Evolutionary conservation across 2,329 filamentous ascomycete species (phyloP).

Genomic region (Knufia fluminis): DNA sequence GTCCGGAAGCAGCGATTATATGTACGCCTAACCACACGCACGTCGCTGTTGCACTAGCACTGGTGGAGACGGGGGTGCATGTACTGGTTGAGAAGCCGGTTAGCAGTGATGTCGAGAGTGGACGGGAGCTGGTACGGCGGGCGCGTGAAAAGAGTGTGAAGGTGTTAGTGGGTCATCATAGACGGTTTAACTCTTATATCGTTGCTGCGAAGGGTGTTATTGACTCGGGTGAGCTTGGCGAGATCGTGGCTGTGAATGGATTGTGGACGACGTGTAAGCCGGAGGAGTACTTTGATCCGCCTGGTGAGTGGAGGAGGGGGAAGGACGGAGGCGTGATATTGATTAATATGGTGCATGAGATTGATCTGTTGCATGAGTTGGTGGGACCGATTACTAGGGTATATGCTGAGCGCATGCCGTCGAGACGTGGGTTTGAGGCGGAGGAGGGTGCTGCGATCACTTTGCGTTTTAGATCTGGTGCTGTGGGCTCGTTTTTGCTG

Average conservation of each 20-base stretch:
- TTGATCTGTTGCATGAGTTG: constrained; percentile 16
- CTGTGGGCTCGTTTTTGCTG: constrained; percentile 15
- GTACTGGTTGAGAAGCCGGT: constrained; percentile 19
- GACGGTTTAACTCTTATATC: constrained; percentile 14
- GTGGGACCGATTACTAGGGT: constrained; percentile 13
- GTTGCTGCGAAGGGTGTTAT: constrained; percentile 11
- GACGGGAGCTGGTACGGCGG: background rate
- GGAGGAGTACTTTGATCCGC: constrained; percentile 11
- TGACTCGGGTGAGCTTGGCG: constrained; percentile 8
- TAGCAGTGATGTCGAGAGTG: constrained; percentile 5
- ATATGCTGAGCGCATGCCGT: constrained; percentile 7
- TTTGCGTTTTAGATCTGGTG: constrained; percentile 11
- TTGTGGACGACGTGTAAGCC: constrained; percentile 15
- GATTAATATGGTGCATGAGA: constrained; percentile 18
- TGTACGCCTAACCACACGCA: constrained; percentile 16
- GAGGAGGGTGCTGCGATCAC: constrained; percentile 13
- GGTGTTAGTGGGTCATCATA: constrained; percentile 16
- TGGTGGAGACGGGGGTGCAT: constrained; percentile 11
- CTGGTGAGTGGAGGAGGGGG: constrained; percentile 3
- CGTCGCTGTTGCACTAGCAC: constrained; percentile 8
- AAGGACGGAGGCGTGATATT: constrained; percentile 11
- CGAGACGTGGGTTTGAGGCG: constrained; percentile 2
- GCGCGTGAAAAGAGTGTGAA: constrained; percentile 5
- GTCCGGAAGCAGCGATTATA: constrained; percentile 13
- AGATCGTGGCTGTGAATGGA: constrained; percentile 14